These are phyloP conservation scores for Boletales sp. DNA, from an alignment of 768 basidiomycete species.

Conservation along the genomic window DNA sequence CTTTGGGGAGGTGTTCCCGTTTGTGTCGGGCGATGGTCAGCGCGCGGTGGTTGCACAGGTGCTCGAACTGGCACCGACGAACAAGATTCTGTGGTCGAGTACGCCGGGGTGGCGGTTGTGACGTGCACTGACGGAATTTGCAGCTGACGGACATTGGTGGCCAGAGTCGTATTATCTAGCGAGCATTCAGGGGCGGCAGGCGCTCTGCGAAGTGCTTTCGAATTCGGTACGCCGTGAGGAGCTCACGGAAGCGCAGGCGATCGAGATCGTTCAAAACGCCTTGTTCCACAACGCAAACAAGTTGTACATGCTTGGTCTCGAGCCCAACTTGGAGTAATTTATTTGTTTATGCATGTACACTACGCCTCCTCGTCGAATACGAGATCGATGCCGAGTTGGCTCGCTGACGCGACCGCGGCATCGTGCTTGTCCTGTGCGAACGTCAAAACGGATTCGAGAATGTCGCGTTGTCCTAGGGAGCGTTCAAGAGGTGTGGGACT, in stretches of 20 bases:
- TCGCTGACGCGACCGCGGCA: slow-evolving; percentile 46
- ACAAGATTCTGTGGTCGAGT: slow-evolving; percentile 84
- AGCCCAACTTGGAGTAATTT: slow-evolving; percentile 22
- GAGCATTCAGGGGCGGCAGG: slow-evolving; percentile 58
- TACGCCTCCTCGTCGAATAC: slow-evolving; percentile 38
- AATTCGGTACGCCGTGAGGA: slow-evolving; percentile 47
- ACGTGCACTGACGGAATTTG: slow-evolving; percentile 1
- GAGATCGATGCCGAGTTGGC: slow-evolving; percentile 50
- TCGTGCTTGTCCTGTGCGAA: slow-evolving; percentile 48
- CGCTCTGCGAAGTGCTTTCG: slow-evolving; percentile 57
- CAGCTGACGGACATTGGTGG: slow-evolving; percentile 45
- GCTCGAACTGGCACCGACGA: slow-evolving; percentile 69
- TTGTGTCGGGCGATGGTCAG: slow-evolving; percentile 63
- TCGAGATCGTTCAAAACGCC: slow-evolving; percentile 48
- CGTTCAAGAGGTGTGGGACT: neutral
- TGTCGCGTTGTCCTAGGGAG: slow-evolving; percentile 53
- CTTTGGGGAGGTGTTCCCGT: slow-evolving; percentile 77
- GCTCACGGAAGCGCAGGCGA: slow-evolving; percentile 52
- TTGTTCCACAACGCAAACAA: slow-evolving; percentile 68
- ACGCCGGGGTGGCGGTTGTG: slow-evolving; percentile 16
- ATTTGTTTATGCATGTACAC: neutral
- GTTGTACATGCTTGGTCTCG: slow-evolving; percentile 55
- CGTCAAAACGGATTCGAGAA: slow-evolving; percentile 49
- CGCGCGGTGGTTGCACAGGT: slow-evolving; percentile 55
- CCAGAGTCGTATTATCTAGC: slow-evolving; percentile 76